Percentiles rank a stretch among this genome's conserved stretches.
These are phyloP conservation scores for Quercus phellos DNA, from an alignment of 331 rosid species.

Conservation along the genomic window DNA sequence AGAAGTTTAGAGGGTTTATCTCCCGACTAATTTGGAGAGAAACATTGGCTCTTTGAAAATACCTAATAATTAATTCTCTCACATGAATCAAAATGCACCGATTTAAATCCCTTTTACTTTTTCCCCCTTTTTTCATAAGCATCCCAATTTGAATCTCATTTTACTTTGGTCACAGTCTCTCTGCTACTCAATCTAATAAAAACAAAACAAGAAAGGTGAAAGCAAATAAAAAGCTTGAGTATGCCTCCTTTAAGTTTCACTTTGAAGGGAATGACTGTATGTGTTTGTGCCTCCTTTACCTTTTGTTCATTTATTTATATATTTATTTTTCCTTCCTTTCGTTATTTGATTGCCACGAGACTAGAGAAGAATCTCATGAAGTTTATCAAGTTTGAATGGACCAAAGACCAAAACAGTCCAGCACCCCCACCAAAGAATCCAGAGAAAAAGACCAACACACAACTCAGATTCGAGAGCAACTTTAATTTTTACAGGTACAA, in stretches of 20 bases:
- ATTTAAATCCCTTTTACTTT: slow-evolving; percentile 11
- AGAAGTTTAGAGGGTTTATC: no score
- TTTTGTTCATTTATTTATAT: background rate
- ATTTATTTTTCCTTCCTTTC: slow-evolving; percentile 9
- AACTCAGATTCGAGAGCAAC: slow-evolving; percentile 34
- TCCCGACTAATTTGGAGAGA: no score
- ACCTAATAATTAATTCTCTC: background rate
- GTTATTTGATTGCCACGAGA: slow-evolving; percentile 25
- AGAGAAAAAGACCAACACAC: slow-evolving; percentile 43
- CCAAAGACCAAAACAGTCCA: slow-evolving; percentile 42
- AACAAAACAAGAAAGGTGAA: slow-evolving; percentile 13
- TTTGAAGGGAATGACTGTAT: slow-evolving; percentile 28
- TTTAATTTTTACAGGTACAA: slow-evolving; percentile 43
- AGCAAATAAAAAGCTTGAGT: slow-evolving; percentile 22
- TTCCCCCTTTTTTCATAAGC: slow-evolving; percentile 3
- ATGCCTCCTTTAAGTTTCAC: slow-evolving; percentile 29
- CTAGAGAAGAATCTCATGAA: slow-evolving; percentile 30
- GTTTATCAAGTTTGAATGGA: slow-evolving; percentile 41
- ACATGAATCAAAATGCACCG: slow-evolving; percentile 12
- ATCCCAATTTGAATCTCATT: slow-evolving; percentile 26
- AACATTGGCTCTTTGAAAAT: no score
- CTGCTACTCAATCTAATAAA: slow-evolving; percentile 31
- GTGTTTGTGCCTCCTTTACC: slow-evolving; percentile 4
- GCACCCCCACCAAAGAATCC: slow-evolving; percentile 44
- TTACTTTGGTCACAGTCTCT: slow-evolving; percentile 36